phyloP scores from a whole-genome alignment of 306 rosid genomes.

The Pterocarpus santalinus region DNA sequence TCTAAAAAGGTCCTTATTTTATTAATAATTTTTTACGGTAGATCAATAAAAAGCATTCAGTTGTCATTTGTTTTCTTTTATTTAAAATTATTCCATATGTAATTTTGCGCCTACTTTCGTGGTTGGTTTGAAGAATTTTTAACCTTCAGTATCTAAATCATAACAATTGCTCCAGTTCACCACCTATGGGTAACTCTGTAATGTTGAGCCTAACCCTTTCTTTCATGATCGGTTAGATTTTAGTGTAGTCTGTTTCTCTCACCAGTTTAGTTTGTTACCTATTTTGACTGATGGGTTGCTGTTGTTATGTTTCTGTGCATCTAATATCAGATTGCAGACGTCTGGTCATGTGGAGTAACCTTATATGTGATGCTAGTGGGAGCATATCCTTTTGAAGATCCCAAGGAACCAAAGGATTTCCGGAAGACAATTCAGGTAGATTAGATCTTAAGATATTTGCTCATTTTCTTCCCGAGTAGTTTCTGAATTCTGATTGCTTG shows the following conservation, averaged over 20 bases:
- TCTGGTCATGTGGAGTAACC: conserved; percentile 96
- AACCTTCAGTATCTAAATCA: not conserved
- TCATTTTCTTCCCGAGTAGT: conserved; percentile 1
- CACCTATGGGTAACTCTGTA: not conserved
- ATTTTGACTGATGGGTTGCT: conserved; percentile 28
- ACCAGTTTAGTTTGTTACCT: not conserved
- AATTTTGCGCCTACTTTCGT: not conserved
- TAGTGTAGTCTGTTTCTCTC: not conserved
- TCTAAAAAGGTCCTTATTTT: conserved; percentile 7
- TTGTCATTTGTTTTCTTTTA: not conserved
- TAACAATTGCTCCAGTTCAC: not conserved
- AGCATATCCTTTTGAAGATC: conserved; percentile 91
- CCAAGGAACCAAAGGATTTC: conserved; percentile 86
- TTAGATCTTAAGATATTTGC: conserved; percentile 17
- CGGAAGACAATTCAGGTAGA: conserved; percentile 84
- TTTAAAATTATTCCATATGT: not conserved
- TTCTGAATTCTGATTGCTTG: conserved; percentile 40
- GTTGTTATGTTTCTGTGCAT: conserved; percentile 39
- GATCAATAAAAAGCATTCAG: not conserved
- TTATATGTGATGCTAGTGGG: conserved; percentile 91
- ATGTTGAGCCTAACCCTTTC: too few relatives aligned
- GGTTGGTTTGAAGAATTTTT: conserved; percentile 22
- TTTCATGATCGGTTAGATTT: not conserved
- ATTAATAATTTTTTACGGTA: not conserved
- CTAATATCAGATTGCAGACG: conserved; percentile 81